Conservation (phyloP, 805 yeast species). For the Tetrapisispora fleetii region DNA sequence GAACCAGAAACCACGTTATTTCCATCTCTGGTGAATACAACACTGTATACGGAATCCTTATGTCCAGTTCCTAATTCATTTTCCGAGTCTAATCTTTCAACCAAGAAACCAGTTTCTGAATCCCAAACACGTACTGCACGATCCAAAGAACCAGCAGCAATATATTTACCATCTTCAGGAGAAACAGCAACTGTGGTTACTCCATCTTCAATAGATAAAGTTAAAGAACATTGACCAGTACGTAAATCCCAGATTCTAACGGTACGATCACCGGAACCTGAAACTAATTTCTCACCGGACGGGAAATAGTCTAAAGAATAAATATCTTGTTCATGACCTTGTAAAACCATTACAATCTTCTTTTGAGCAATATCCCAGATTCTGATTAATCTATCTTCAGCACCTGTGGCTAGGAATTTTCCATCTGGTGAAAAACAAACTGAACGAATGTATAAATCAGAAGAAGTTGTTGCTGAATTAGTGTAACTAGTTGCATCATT, state of each 20-base stretch:
- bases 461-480: conserved; percentile 47
- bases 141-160: conserved; percentile 95
- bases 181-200: conserved; percentile 96
- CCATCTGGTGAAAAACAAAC: conserved; percentile 96
- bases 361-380: conserved; percentile 90
- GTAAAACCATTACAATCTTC: conserved; percentile 73
- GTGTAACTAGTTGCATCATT: conserved; percentile 27
- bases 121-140: conserved; percentile 96
- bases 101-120: conserved; percentile 80
- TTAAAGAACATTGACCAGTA: conserved; percentile 79
- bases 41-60: conserved; percentile 91
- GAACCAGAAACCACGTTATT: conserved; percentile 91
- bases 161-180: conserved; percentile 76
- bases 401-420: conserved; percentile 87
- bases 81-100: conserved; percentile 86
- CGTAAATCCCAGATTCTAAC: conserved; percentile 93
- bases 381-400: conserved; percentile 81
- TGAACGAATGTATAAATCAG: conserved; percentile 86
- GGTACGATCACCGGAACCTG: conserved; percentile 94
- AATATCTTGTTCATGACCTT: conserved; percentile 96
- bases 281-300: conserved; percentile 83
- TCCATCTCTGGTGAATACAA: conserved; percentile 86
- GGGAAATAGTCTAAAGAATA: conserved; percentile 93
- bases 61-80: conserved; percentile 86
- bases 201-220: conserved; percentile 90